A percentile compares a stretch with the other conserved stretches of the same genome.
Conservation (phyloP, 305 asterid species). For the Solanum hybrid region DNA sequence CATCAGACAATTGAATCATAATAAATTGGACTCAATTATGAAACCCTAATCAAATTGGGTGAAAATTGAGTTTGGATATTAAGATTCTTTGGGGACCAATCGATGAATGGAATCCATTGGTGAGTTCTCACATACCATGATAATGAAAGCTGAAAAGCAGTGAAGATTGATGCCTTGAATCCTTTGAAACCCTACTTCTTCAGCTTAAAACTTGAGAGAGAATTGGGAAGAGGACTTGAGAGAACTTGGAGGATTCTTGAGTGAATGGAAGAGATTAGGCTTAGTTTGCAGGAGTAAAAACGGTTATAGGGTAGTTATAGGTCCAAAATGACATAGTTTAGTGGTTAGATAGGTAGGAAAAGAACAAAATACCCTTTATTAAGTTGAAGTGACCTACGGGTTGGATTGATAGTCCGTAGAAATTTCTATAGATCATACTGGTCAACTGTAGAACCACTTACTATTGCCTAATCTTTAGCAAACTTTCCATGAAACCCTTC, state of each 20-base stretch:
- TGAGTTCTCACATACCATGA: not conserved
- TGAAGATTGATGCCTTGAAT: not conserved
- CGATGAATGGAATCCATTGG: not conserved
- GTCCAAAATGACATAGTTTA: not conserved
- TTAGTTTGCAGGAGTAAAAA: not conserved
- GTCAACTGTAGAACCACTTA: not conserved
- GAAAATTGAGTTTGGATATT: not conserved
- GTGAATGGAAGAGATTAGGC: not conserved
- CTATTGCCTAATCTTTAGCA: not conserved
- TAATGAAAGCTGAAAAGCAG: not conserved
- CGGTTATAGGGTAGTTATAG: not conserved
- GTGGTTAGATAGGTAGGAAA: not conserved
- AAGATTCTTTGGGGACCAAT: not conserved
- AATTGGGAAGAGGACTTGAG: not conserved
- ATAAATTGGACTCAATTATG: not conserved
- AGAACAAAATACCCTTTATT: not conserved
- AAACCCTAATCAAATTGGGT: not conserved
- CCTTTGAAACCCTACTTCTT: not conserved
- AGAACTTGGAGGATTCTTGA: not conserved
- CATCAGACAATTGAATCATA: not conserved
- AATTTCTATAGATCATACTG: not conserved
- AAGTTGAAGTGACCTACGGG: not conserved
- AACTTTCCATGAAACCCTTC: not conserved
- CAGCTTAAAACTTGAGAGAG: not conserved
- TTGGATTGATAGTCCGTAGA: not conserved